These are phyloP conservation scores for Marchantia polymorpha DNA, from an alignment of 225 moss, liverwort and hornwort species.

Conservation along the genomic window DNA sequence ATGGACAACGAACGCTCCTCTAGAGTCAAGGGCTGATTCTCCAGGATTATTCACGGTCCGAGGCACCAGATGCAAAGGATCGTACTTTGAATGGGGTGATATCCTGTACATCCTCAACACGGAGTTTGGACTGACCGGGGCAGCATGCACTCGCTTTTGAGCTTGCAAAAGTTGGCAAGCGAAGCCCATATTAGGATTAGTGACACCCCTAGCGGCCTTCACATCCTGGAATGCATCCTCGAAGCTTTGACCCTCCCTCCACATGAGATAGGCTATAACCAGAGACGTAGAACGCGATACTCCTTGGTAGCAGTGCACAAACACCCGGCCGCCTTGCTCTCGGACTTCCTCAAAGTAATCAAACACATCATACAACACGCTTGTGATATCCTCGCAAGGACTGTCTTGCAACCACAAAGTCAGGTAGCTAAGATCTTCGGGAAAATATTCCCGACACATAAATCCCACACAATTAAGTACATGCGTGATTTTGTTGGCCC, in stretches of 20 bases:
- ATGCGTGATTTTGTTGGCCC: conserved; percentile 50
- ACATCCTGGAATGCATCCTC: conserved; percentile 51
- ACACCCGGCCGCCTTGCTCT: conserved; percentile 38
- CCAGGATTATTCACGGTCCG: conserved; percentile 44
- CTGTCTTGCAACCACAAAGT: conserved; percentile 55
- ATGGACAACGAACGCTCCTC: conserved; percentile 49
- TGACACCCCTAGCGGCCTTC: conserved; percentile 45
- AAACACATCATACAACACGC: conserved; percentile 57
- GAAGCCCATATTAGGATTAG: conserved; percentile 56
- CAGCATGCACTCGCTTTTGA: conserved; percentile 53
- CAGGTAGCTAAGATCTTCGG: conserved; percentile 44
- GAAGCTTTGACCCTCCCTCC: conserved; percentile 42
- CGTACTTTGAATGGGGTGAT: conserved; percentile 44
- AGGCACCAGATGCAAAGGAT: conserved; percentile 52
- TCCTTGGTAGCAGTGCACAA: conserved; percentile 61
- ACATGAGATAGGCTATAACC: conserved; percentile 60
- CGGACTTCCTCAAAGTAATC: conserved; percentile 59
- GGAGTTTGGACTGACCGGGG: conserved; percentile 50
- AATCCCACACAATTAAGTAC: conserved; percentile 56
- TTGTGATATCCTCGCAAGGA: conserved; percentile 51
- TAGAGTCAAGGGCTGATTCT: conserved; percentile 39
- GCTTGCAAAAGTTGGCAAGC: conserved; percentile 51
- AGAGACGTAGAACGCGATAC: conserved; percentile 55
- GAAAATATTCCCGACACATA: conserved; percentile 46
- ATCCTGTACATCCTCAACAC: conserved; percentile 48